Percentiles rank a stretch among this genome's conserved stretches.
Conservation (phyloP, 495 filamentous ascomycete species). For the Penicillium nucicola region DNA sequence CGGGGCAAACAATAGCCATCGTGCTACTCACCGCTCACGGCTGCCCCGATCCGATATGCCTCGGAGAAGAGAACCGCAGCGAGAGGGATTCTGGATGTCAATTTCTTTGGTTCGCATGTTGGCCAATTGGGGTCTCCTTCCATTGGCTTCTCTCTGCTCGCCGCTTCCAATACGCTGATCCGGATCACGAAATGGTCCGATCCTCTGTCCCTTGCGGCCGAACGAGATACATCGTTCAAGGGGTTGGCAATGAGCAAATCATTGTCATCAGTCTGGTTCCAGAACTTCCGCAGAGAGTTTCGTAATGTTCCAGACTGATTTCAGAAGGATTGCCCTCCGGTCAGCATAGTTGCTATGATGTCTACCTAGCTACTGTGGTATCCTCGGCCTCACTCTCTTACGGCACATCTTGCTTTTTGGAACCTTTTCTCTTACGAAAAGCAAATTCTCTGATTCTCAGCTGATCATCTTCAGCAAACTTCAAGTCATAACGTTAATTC, state of each 20-base stretch:
- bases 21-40: neutral
- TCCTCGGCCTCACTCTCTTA: no score
- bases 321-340: no score
- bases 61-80: neutral
- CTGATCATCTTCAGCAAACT: no score
- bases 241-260: neutral
- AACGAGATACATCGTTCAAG: neutral
- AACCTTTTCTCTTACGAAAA: no score
- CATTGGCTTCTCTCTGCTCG: neutral
- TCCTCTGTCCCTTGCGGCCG: conserved; percentile 1
- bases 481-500: no score
- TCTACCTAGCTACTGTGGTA: neutral
- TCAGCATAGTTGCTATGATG: no score
- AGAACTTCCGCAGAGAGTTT: neutral
- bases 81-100: neutral
- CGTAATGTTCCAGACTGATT: neutral
- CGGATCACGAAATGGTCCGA: neutral
- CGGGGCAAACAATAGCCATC: neutral
- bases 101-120: neutral
- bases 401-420: no score
- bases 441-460: no score
- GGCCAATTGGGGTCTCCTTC: neutral
- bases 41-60: neutral
- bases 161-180: neutral
- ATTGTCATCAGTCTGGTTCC: neutral